Evolutionary conservation across 1,139 yeast species (phyloP).

Genomic region (Debaryomyces coudertii): DNA sequence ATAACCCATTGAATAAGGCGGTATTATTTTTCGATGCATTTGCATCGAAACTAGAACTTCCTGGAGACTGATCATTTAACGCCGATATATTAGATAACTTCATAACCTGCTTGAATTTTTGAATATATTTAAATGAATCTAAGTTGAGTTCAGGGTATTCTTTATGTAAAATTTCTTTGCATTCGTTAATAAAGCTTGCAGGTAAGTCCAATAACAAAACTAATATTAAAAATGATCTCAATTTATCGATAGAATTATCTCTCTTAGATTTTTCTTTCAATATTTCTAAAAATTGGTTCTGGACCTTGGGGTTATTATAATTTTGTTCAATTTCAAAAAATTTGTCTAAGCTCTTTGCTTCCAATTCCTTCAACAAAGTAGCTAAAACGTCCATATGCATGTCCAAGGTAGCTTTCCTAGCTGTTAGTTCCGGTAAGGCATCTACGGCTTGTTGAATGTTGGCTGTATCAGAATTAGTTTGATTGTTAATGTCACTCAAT

Average conservation of each 20-base stretch:
- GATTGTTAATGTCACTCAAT: constrained; percentile 69
- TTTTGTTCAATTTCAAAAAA: constrained; percentile 93
- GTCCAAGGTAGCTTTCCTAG: constrained; percentile 84
- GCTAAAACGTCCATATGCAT: constrained; percentile 97
- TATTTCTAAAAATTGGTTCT: constrained; percentile 60
- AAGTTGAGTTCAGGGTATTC: constrained; percentile 63
- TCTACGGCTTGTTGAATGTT: constrained; percentile 89
- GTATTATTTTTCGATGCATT: constrained; percentile 41
- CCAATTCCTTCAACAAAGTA: constrained; percentile 77
- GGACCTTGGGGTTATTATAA: constrained; percentile 61
- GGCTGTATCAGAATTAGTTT: constrained; percentile 62
- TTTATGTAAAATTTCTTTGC: constrained; percentile 61
- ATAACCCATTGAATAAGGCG: constrained; percentile 75
- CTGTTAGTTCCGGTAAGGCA: constrained; percentile 88
- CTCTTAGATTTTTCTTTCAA: constrained; percentile 53
- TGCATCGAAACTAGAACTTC: constrained; percentile 18
- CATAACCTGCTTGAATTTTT: constrained; percentile 77
- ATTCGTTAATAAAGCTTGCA: constrained; percentile 61
- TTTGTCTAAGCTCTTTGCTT: constrained; percentile 82
- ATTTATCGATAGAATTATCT: constrained; percentile 71
- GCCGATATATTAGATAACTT: constrained; percentile 58
- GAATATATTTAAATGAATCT: constrained; percentile 68
- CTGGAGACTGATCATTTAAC: constrained; percentile 17
- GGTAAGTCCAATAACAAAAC: constrained; percentile 61
- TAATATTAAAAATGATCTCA: constrained; percentile 83